Evolutionary conservation across 306 rosid genomes (phyloP).

Genomic region (Gastrolobium villosum): DNA sequence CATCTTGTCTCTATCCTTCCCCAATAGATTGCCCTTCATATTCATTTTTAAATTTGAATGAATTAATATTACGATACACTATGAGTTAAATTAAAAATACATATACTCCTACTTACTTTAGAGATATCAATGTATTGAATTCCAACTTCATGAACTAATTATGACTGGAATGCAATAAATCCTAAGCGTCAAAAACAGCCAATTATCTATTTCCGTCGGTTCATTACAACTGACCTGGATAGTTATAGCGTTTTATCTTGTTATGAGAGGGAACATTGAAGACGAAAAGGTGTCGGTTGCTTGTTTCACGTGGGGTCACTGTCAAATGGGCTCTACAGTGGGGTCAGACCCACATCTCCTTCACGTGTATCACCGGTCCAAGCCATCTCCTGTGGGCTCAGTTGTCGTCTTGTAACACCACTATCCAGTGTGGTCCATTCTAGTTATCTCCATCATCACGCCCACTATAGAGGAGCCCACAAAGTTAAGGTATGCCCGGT

Average conservation of each 20-base stretch:
- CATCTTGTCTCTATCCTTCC: too few species aligned
- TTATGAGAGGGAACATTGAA: background rate
- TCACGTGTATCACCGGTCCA: slow-evolving; percentile 61
- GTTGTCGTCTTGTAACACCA: slow-evolving; percentile 38
- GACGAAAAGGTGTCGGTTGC: slow-evolving; percentile 46
- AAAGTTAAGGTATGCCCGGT: background rate
- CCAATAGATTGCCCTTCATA: too few species aligned
- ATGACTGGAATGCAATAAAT: background rate
- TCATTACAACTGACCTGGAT: slow-evolving; percentile 26
- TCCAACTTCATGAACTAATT: background rate
- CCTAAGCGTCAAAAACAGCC: background rate
- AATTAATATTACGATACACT: too few species aligned
- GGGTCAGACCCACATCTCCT: slow-evolving; percentile 51
- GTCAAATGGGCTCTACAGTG: slow-evolving; percentile 52
- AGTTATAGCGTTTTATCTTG: slow-evolving; percentile 12
- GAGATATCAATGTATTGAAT: too few species aligned
- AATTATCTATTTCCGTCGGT: background rate
- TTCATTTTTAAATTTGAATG: too few species aligned
- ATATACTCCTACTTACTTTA: too few species aligned
- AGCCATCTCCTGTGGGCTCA: slow-evolving; percentile 58
- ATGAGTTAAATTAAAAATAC: too few species aligned
- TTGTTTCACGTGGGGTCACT: slow-evolving; percentile 51
- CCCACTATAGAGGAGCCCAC: slow-evolving; percentile 28
- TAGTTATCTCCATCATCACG: slow-evolving; percentile 38
- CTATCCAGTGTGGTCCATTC: slow-evolving; percentile 63